Conservation (phyloP, 371 early-diverging fungal species). For the Actinomortierella wolfii region DNA sequence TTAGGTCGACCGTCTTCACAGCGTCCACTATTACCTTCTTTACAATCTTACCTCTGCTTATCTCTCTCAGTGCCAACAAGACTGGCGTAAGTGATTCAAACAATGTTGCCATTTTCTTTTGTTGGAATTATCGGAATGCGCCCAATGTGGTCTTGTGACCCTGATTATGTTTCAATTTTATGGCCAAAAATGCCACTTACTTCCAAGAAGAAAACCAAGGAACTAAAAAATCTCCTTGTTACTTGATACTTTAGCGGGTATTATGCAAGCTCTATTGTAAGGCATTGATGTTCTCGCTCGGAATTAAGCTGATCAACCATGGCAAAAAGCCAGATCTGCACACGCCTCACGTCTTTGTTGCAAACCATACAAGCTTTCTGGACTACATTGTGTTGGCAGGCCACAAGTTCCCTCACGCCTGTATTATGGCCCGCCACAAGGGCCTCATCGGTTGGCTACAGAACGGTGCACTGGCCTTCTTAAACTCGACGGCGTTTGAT, state of each 20-base stretch:
- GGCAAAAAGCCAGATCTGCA: slow-evolving; percentile 64
- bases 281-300: slow-evolving; percentile 65
- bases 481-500: slow-evolving; percentile 79
- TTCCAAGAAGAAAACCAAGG: too few species aligned
- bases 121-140: slow-evolving; percentile 1
- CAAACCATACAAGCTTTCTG: slow-evolving; percentile 85
- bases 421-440: slow-evolving; percentile 73
- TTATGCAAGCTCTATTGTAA: slow-evolving; percentile 66
- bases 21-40: slow-evolving; percentile 48
- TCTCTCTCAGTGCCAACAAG: slow-evolving; percentile 37
- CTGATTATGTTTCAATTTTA: too few species aligned
- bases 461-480: slow-evolving; percentile 64
- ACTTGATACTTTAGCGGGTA: too few species aligned
- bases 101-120: neutral
- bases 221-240: too few species aligned
- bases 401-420: slow-evolving; percentile 77
- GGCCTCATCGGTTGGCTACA: slow-evolving; percentile 72
- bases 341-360: slow-evolving; percentile 72
- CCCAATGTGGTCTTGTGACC: neutral
- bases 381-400: slow-evolving; percentile 80
- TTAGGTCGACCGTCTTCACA: slow-evolving; percentile 31
- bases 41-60: slow-evolving; percentile 43
- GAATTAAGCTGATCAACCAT: slow-evolving; percentile 60
- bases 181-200: too few species aligned
- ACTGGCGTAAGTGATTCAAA: slow-evolving; percentile 37